Evolutionary conservation across 108 stramenopile genomes (phyloP), one percentile per base, ranked within the genome.

Genomic region (Skeletonema menzelii): DNA sequence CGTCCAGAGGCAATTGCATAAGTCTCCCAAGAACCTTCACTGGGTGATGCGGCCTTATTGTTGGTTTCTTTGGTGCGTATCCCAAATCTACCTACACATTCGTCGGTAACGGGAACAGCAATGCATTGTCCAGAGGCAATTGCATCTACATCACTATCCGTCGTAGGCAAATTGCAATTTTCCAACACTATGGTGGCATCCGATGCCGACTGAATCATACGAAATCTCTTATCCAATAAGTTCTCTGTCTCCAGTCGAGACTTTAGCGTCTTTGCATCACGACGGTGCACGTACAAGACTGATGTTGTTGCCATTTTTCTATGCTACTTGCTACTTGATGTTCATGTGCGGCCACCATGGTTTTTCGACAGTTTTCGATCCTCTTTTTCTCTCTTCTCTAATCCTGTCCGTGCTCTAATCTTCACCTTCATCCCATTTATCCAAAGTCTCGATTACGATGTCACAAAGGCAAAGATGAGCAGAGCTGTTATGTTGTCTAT

Each of bases 221-320:
- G 93, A 79, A 84, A 91, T 28, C 77, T 46, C 65, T 88, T 87
- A 63, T 94, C 67, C 28, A 94, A 56, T 15, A 76, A 31, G 27
- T 47, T 38, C 2, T 53, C 56, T 17, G 80, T 34, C 59, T 88
- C 86, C 65, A 94, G 63, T 11, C 32, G 59, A 30, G 34, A 32
- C 55, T 94, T 91, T 8, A 69, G 75, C 3, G 26, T 62, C 65
- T 87, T 94, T 28, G 93, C 93, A 68, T 88, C 78, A 13, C 15
- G 49, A 20, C 75, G 69, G 40, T 46, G 70, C 27, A 76, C 75
- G 62, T 81, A 81, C 17, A 81, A 37, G 30, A 81, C 75, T 35
- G 70, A 30, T 40, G 74, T 70, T 24, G 34, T 42, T 4, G 40
- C 40, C 40, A 42, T 42, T n/a, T 15, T 42, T n/a, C n/a, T n/a